Conservation (phyloP, 495 filamentous ascomycete genomes). For the Choiromyces venosus region DNA sequence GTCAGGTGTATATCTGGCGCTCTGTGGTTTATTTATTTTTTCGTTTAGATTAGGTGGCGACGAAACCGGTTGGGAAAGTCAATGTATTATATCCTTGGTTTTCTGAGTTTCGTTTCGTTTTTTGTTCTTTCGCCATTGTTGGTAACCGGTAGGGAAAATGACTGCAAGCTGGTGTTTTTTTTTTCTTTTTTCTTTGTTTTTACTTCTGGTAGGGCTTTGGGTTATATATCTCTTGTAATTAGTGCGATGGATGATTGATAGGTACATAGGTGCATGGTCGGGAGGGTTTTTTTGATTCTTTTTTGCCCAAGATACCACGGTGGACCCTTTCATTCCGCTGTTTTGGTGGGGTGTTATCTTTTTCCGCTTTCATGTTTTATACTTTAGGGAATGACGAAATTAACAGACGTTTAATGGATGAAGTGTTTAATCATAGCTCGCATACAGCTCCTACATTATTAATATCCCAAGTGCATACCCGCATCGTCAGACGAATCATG, state of each 20-base stretch:
- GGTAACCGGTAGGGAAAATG: neutral
- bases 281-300: neutral
- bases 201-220: neutral
- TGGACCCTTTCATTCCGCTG: neutral
- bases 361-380: neutral
- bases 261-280: neutral
- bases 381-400: neutral
- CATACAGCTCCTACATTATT: neutral
- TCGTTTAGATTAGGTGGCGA: neutral
- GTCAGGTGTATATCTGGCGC: neutral
- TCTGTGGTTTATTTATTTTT: constrained; percentile 9
- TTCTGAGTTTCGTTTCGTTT: neutral
- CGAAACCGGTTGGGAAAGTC: neutral
- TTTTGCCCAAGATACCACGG: neutral
- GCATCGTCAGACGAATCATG: no score
- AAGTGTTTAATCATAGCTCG: neutral
- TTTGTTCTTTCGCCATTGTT: neutral
- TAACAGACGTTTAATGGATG: neutral
- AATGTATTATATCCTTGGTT: neutral
- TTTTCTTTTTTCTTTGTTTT: neutral
- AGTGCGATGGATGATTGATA: neutral
- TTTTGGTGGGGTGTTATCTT: neutral
- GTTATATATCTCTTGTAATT: constrained; percentile 1
- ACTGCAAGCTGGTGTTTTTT: neutral
- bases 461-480: neutral